Percentiles rank a stretch among this genome's conserved stretches.
Conservation (phyloP, 768 basidiomycete species). For the Chalciporus piperatus region DNA sequence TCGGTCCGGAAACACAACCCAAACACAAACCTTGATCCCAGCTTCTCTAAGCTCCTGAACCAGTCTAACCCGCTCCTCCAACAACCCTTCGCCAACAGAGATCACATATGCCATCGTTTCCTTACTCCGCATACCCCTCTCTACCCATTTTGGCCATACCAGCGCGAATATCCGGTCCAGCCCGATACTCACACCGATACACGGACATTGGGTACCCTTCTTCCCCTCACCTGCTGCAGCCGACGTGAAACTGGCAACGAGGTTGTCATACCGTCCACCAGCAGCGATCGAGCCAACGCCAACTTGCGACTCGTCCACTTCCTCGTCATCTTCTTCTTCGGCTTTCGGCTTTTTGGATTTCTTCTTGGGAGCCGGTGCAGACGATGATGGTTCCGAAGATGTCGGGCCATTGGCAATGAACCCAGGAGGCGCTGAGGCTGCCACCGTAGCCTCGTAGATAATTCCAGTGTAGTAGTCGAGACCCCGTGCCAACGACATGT, state of each 20-base stretch:
- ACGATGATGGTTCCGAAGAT: slow-evolving; percentile 25
- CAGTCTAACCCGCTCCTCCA: slow-evolving; percentile 80
- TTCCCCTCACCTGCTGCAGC: slow-evolving; percentile 77
- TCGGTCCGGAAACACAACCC: background rate
- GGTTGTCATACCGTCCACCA: slow-evolving; percentile 93
- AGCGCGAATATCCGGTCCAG: slow-evolving; percentile 92
- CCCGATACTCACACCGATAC: slow-evolving; percentile 90
- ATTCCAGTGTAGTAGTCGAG: slow-evolving; percentile 99
- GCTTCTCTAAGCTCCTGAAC: slow-evolving; percentile 78
- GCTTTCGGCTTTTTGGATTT: slow-evolving; percentile 41
- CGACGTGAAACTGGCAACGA: slow-evolving; percentile 88
- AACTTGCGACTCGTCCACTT: slow-evolving; percentile 87
- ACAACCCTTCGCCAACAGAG: slow-evolving; percentile 83
- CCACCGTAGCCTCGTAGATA: slow-evolving; percentile 95
- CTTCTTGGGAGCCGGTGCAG: slow-evolving; percentile 33
- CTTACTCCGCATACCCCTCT: slow-evolving; percentile 77
- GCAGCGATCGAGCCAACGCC: slow-evolving; percentile 99
- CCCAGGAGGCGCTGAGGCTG: slow-evolving; percentile 89
- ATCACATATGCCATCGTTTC: slow-evolving; percentile 94
- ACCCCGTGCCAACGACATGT: slow-evolving; percentile 95
- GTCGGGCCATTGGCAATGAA: slow-evolving; percentile 56
- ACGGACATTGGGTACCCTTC: slow-evolving; percentile 68
- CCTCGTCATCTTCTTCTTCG: slow-evolving; percentile 58
- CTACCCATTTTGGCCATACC: slow-evolving; percentile 83
- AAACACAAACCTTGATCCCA: slow-evolving; percentile 78